These are phyloP conservation scores for Mycena vitilis DNA, from an alignment of 768 basidiomycete genomes.

Conservation along the genomic window DNA sequence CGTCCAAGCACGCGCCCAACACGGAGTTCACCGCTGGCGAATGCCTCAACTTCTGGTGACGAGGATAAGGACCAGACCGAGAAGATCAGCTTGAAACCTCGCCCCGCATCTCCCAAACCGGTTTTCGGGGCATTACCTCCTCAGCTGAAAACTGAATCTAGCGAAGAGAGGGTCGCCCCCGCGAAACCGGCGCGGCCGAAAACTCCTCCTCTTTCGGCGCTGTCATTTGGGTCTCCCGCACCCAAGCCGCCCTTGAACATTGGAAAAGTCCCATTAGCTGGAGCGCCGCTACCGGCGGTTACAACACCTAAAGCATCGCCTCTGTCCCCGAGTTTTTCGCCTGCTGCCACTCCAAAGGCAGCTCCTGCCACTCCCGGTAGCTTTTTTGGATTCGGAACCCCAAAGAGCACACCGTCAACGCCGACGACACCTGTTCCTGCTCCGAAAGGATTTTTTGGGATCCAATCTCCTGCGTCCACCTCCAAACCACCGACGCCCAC, in stretches of 20 bases:
- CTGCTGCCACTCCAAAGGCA: slow-evolving; percentile 8
- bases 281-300: slow-evolving; percentile 21
- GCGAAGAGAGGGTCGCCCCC: slow-evolving; percentile 37
- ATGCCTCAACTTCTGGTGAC: slow-evolving; percentile 57
- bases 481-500: slow-evolving; percentile 28
- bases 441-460: slow-evolving; percentile 22
- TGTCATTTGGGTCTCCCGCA: slow-evolving; percentile 40
- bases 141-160: slow-evolving; percentile 42
- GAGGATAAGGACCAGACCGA: slow-evolving; percentile 49
- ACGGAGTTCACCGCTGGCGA: slow-evolving; percentile 84
- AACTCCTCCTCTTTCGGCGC: slow-evolving; percentile 60
- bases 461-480: slow-evolving; percentile 13
- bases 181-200: slow-evolving; percentile 53
- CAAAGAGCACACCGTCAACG: slow-evolving; percentile 1
- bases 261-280: slow-evolving; percentile 22
- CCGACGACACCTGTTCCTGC: slow-evolving; percentile 15
- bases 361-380: slow-evolving; percentile 21
- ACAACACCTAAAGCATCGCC: slow-evolving; percentile 16
- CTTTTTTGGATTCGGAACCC: slow-evolving; percentile 26
- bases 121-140: slow-evolving; percentile 48
- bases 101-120: slow-evolving; percentile 54
- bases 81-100: slow-evolving; percentile 45
- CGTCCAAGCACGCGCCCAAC: slow-evolving; percentile 73
- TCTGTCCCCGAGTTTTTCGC: slow-evolving; percentile 15
- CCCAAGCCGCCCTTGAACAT: slow-evolving; percentile 14